A percentile compares a stretch with the other conserved stretches of the same genome.
phyloP scores from a whole-genome alignment of 2,329 filamentous ascomycete species.

The Fusarium sp. region DNA sequence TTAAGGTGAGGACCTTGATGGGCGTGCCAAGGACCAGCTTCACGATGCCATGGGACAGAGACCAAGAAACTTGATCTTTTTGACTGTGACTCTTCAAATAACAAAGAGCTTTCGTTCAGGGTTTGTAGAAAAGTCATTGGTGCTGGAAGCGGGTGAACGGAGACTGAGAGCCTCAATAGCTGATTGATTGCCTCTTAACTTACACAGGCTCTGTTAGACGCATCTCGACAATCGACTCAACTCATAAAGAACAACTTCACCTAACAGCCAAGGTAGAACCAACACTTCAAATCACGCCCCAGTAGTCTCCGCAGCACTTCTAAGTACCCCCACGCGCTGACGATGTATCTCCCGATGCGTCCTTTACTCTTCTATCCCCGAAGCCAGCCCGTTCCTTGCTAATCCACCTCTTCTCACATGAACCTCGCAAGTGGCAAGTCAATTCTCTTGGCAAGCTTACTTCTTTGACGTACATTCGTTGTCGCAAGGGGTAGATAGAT shows the following conservation, averaged over 20 bases:
- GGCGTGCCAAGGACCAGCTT: slow-evolving; percentile 39
- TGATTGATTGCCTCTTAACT: background rate
- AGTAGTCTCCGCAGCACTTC: background rate
- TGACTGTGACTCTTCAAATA: background rate
- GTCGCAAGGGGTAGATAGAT: slow-evolving; percentile 19
- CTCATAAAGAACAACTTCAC: background rate
- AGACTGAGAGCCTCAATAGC: background rate
- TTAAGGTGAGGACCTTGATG: slow-evolving; percentile 48
- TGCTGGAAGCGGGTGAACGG: rapidly evolving
- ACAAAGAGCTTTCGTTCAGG: background rate
- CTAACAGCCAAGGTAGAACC: background rate
- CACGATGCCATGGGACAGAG: slow-evolving; percentile 11
- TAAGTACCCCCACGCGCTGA: slow-evolving; percentile 18
- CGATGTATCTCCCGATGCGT: slow-evolving; percentile 2
- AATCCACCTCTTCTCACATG: background rate
- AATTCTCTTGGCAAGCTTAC: slow-evolving; percentile 12
- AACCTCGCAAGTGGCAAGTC: slow-evolving; percentile 16
- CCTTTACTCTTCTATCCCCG: slow-evolving; percentile 1
- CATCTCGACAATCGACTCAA: background rate
- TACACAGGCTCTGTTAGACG: background rate
- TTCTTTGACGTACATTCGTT: background rate
- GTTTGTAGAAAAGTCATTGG: background rate
- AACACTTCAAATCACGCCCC: background rate
- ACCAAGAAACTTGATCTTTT: background rate
- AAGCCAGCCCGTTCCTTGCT: slow-evolving; percentile 11